Conservation (phyloP, 2,329 filamentous ascomycete genomes). For the Colletotrichum godetiae region DNA sequence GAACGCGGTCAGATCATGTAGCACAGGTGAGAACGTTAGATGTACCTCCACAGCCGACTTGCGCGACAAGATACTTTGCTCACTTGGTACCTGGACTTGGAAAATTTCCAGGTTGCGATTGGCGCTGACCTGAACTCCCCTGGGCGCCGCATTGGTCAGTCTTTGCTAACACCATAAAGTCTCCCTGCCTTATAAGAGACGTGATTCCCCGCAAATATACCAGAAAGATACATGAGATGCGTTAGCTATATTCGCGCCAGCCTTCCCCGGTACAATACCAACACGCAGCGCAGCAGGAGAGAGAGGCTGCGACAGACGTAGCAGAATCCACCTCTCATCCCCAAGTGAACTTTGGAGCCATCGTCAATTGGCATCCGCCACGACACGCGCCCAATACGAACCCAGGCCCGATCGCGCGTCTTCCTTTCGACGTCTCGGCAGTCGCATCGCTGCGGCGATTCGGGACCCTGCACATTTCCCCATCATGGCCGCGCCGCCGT, state of each 20-base stretch:
- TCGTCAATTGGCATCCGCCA: conserved; percentile 32
- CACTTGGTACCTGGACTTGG: neutral
- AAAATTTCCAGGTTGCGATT: conserved; percentile 12
- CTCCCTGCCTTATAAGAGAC: neutral
- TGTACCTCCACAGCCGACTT: neutral
- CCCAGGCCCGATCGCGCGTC: conserved; percentile 15
- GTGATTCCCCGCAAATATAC: neutral
- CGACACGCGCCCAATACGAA: conserved; percentile 30
- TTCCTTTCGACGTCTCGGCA: conserved; percentile 14
- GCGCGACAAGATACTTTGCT: neutral
- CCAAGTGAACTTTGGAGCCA: conserved; percentile 25
- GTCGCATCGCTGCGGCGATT: conserved; percentile 52
- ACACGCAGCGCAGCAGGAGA: conserved; percentile 32
- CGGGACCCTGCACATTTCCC: conserved; percentile 44
- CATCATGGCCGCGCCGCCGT: conserved; percentile 58
- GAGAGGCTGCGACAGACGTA: conserved; percentile 25
- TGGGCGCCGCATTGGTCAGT: conserved; percentile 15
- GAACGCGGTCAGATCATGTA: neutral
- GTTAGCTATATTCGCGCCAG: conserved; percentile 23
- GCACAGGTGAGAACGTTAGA: neutral
- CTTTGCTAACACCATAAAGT: conserved; percentile 13
- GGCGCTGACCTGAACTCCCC: neutral
- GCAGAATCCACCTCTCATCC: conserved; percentile 33
- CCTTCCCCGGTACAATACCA: conserved; percentile 33
- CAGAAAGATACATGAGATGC: neutral